Conservation (phyloP, 371 early-diverging fungal species). For the Mucor lusitanicus region DNA sequence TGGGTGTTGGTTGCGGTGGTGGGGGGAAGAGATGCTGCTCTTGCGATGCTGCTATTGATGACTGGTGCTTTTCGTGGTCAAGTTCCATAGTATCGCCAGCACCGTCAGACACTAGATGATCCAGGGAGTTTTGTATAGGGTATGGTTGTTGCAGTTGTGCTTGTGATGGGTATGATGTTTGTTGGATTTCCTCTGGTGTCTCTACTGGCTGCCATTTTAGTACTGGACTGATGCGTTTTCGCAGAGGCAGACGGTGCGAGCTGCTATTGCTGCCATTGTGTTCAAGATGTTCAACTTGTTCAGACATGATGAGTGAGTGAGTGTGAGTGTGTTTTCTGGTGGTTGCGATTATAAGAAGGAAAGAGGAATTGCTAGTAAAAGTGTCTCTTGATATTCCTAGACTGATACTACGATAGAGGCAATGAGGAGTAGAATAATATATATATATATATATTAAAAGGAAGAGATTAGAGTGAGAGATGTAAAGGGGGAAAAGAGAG, state of each 20-base stretch:
- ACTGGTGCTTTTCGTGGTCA: constrained; percentile 10
- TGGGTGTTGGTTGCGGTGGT: neutral
- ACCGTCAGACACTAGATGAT: neutral
- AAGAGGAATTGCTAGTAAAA: neutral
- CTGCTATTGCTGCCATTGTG: neutral
- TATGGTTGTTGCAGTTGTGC: constrained; percentile 8
- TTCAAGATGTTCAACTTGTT: constrained; percentile 15
- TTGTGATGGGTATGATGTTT: constrained; percentile 11
- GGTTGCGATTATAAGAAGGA: neutral
- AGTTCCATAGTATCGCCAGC: constrained; percentile 7
- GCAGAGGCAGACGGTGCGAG: constrained; percentile 27
- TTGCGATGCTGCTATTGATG: neutral
- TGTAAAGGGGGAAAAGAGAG: neutral
- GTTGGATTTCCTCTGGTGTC: constrained; percentile 32
- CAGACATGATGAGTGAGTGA: neutral
- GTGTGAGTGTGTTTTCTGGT: neutral
- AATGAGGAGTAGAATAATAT: constrained; percentile 1
- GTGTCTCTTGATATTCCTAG: neutral
- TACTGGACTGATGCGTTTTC: constrained; percentile 32
- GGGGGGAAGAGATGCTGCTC: neutral
- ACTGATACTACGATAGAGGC: neutral
- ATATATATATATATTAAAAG: constrained; percentile 6
- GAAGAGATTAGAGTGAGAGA: neutral
- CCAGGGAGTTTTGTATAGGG: constrained; percentile 6
- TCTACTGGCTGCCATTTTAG: constrained; percentile 40